Evolutionary conservation across 257 asterid genomes (phyloP), one percentile per base, ranked within the genome.

Genomic region (Salvia miltiorrhiza): DNA sequence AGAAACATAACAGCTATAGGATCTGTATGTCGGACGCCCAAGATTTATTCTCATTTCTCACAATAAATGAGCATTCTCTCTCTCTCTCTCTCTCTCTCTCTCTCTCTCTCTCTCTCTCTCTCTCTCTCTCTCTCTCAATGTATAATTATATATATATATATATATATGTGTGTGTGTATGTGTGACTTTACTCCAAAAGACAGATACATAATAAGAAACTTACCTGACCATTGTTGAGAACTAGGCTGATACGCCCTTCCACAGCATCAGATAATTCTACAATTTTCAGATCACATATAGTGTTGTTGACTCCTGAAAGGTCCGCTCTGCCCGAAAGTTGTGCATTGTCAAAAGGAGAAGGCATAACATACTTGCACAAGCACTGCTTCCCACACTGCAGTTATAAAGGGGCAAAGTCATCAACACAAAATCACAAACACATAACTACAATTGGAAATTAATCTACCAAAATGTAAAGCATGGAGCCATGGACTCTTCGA

Each of bases 341-440:
- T 49, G 76, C 79, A 64, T 76, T 73, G 44, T 77, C 85, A 75
- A 79, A 67, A 70, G 60, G 67, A 58, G 83, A 58, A 41, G 99
- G 94, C 86, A 90, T 61, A 67, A 74, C 71, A 75, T 84, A 90
- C 76, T 85, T 82, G 86, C 99, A 88, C 78, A 93, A 81, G 77
- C 96, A 88, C 69, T 88, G 89, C 85, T 84, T 90, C 61, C 97
- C 97, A 21, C 87, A 87, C 97, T 93, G 89, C 84, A 77, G 73
- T 16, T 60, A 71, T 43, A 60, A 73, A 66, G 61, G 76, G 23
- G 17, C 28, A 61, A 48, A 24, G 58, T 50, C 57, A 77, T 61
- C 68, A 40, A 63, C n/a, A 52, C 66, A 73, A 72, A 63, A 73
- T 58, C 69, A 72, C 71, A 61, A 16, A 20, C 50, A 70, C 33